Base-by-base conservation (phyloP, 2,329 filamentous ascomycete species). In the Myotisia sp. region DNA sequence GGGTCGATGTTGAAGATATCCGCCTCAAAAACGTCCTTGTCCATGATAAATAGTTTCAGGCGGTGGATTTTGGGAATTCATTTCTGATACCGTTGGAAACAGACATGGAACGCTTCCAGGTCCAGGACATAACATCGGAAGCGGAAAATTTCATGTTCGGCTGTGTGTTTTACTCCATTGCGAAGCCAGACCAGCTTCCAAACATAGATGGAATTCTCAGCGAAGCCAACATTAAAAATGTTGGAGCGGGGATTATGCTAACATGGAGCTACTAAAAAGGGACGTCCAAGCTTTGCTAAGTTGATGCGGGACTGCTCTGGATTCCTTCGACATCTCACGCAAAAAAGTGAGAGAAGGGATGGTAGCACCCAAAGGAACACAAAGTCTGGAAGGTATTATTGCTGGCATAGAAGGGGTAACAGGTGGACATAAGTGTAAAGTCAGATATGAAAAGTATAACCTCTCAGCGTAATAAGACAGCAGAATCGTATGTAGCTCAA, bases 181-280 rank as follows among this genome's bases (percentile, higher is more conserved):
- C 31, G 14, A 13, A 36, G 14, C 17, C 5, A n/a, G 27, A 37
- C n/a, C 26, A 37, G 22, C 31, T 37, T 26, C 38, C 38, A n/a
- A 29, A 12, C 5, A 37, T 24, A 19, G 23, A 40, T 29, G 36
- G 33, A 19, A 31, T 41, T 18, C 27, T 28, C 9, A 20, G 22
- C 36, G 36, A 26, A 19, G 26, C 22, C 27, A 35, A 33, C 13
- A 34, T 41, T 16, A 26, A 33, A 38, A 41, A 28, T 41, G 36
- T 20, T 38, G 29, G 36, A 33, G 18, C 26, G 27, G 33, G 22
- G 29, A 7, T 8, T 38, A 41, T 26, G 29, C 32, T 26, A 36
- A 29, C 26, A 41, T 41, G 36, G 32, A 41, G 21, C 16, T 24
- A n/a, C 33, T 36, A 16, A 41, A 16, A n/a, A 41, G 36, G 10